phyloP scores from a whole-genome alignment of 2,329 filamentous ascomycete species.

The Nannizziopsis barbatae region DNA sequence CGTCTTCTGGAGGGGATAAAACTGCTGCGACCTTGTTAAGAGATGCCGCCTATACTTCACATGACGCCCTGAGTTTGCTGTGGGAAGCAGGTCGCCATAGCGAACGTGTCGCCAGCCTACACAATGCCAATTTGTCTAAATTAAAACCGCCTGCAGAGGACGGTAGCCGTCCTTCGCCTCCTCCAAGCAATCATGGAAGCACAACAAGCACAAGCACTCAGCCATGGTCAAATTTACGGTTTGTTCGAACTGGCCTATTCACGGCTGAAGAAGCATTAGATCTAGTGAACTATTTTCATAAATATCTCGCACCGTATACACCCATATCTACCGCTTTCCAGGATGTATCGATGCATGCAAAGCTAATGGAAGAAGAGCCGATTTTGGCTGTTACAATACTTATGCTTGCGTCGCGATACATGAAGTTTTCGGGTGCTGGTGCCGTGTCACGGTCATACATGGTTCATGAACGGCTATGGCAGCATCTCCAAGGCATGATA shows the following conservation, averaged over 20 bases:
- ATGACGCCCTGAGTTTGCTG: conserved; percentile 17
- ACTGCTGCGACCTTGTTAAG: conserved; percentile 16
- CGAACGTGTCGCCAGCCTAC: conserved; percentile 11
- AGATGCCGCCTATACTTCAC: conserved; percentile 17
- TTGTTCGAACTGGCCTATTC: conserved; percentile 84
- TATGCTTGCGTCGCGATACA: conserved; percentile 76
- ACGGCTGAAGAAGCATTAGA: conserved; percentile 74
- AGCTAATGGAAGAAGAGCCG: conserved; percentile 75
- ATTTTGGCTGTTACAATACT: conserved; percentile 76
- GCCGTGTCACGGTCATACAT: conserved; percentile 66
- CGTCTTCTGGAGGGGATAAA: conserved; percentile 12
- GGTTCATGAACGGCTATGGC: conserved; percentile 84
- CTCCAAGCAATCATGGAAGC: conserved; percentile 12
- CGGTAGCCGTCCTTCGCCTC: conserved; percentile 9
- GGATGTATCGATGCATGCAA: conserved; percentile 59
- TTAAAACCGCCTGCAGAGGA: conserved; percentile 1
- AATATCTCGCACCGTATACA: conserved; percentile 71
- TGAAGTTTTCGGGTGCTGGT: conserved; percentile 59
- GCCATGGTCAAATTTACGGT: conserved; percentile 73
- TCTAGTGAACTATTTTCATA: conserved; percentile 86
- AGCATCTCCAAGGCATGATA: conserved; percentile 78
- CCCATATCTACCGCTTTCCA: conserved; percentile 79
- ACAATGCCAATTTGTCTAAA: conserved; percentile 1
- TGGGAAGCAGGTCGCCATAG: conserved; percentile 18
- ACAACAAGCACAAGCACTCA: conserved; percentile 47